Evolutionary conservation across 2,329 filamentous ascomycete species (phyloP), one percentile per base, ranked within the genome.

Genomic region (Elsinoe necatrix): DNA sequence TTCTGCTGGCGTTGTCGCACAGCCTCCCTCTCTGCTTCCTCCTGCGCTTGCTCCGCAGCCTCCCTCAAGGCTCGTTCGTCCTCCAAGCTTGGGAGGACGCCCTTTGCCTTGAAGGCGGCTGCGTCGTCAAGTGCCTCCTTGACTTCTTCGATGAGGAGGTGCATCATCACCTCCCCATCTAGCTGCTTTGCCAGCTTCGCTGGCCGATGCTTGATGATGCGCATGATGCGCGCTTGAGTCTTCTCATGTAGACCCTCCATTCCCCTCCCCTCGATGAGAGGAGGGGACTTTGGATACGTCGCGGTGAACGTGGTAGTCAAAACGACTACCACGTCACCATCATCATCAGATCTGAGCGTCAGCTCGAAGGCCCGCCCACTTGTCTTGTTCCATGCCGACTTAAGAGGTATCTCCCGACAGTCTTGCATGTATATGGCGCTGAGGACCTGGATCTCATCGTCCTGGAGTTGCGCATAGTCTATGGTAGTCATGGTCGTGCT

Each of bases 401-500:
- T 80, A 52, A 81, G 80, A 65, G 85, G 81, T 64, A 89, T 81
- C 68, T 86, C 83, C 63, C 86, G 78, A 67, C 89, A 96, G 67
- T 96, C 91, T 59, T 95, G 89, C 63, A 85, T 86, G 67, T 93
- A 97, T 51, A 97, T 95, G 41, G 92, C 87, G 65, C 86, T 80
- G 58, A 97, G 77, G 43, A 84, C 92, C 68, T 93, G 81, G 57
- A 95, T 78, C 73, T 97, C 93, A 68, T 95, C 87, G 65, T 86
- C 79, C 73, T 97, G 93, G 31, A 87, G 83, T 72, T 95, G 86
- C 62, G 84, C 82, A 73, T 96, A 95, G 67, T 90, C 76, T 58
- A 79, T 78, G 39, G 73, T 65, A 34, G 72, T 64, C 61, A 52
- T 25, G 37, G n/a, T 23, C 14, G 14, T 8, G 2, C 9, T 29